Percentiles rank a stretch among this genome's conserved stretches.
Conservation (phyloP, 2,329 filamentous ascomycete genomes). For the Cadophora luteo-olivacea region DNA sequence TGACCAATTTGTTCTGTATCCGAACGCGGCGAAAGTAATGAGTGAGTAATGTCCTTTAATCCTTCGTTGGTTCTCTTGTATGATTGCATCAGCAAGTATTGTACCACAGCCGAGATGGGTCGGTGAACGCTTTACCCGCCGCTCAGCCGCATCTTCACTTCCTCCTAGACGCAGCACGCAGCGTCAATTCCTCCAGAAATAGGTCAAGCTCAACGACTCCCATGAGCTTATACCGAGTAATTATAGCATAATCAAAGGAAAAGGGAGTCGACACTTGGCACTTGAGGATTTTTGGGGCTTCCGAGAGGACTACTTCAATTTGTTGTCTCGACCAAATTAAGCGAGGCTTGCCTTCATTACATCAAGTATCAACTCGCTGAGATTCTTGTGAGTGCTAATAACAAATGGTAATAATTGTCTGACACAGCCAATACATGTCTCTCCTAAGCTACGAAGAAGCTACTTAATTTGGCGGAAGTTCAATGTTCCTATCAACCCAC, state of each 20-base stretch:
- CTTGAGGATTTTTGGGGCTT: neutral
- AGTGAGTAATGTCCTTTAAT: too few relatives aligned
- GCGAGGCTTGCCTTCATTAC: neutral
- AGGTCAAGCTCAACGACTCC: neutral
- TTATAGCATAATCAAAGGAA: neutral
- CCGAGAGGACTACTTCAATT: neutral
- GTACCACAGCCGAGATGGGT: neutral
- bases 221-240: neutral
- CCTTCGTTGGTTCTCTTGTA: neutral
- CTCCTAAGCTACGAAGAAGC: too few relatives aligned
- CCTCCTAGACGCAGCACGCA: neutral
- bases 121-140: neutral
- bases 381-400: too few relatives aligned
- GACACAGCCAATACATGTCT: neutral
- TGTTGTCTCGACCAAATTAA: neutral
- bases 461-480: neutral
- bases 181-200: constrained; percentile 7
- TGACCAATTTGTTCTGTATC: neutral
- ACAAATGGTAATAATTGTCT: neutral
- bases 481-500: neutral
- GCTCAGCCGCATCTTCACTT: neutral
- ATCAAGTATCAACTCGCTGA: too few relatives aligned
- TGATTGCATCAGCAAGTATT: neutral
- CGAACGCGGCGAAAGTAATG: neutral
- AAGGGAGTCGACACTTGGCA: neutral